phyloP scores from a whole-genome alignment of 306 rosid species.

The Citrullus mucosospermus region DNA sequence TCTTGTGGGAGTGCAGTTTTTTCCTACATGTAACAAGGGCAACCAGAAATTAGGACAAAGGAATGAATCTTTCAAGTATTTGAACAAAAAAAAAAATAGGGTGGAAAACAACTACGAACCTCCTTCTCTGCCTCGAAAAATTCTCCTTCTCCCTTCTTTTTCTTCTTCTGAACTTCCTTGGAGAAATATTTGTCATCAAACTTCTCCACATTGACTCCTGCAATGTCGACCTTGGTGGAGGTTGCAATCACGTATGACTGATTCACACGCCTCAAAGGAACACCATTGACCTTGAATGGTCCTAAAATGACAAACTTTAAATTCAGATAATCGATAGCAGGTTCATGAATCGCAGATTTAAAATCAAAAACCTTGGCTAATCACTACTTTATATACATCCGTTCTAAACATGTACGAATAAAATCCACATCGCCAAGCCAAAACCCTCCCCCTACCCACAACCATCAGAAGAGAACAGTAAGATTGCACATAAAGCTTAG shows the following conservation, averaged over 20 bases:
- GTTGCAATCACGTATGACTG: constrained; percentile 63
- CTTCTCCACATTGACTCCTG: constrained; percentile 35
- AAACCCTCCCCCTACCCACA: background rate
- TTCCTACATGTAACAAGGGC: constrained; percentile 28
- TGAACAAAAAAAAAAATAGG: background rate
- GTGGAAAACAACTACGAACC: constrained; percentile 17
- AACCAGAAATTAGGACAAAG: background rate
- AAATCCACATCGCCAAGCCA: too few relatives aligned
- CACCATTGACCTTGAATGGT: constrained; percentile 61
- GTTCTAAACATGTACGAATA: background rate
- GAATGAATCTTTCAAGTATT: too few relatives aligned
- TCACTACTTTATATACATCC: background rate
- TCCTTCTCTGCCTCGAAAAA: constrained; percentile 57
- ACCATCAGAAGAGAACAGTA: background rate
- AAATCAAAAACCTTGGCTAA: background rate
- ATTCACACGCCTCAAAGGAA: constrained; percentile 67
- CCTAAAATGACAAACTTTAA: constrained; percentile 15
- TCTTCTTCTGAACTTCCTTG: constrained; percentile 42
- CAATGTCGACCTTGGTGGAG: constrained; percentile 54
- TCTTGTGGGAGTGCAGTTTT: constrained; percentile 51
- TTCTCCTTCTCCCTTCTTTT: constrained; percentile 53
- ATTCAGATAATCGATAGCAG: background rate
- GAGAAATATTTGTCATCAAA: constrained; percentile 49
- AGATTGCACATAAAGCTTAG: background rate
- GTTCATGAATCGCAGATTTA: background rate